Base-by-base conservation (phyloP, 768 basidiomycete species). In the Hericium alpestre region DNA sequence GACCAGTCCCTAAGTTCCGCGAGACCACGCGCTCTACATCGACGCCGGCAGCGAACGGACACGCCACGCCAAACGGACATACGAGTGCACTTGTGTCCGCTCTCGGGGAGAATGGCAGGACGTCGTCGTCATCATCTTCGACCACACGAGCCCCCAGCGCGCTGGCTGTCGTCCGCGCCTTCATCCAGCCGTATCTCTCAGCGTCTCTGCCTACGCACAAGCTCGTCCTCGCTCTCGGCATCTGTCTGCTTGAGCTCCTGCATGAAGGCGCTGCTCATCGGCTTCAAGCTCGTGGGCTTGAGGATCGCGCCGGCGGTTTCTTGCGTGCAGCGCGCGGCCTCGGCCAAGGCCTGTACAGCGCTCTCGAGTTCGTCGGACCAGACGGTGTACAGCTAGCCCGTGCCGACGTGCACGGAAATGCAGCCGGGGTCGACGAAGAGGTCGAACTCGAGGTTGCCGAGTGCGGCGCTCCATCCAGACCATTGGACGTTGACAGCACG, bases 371-470 rank as follows among this genome's bases (percentile, higher is more conserved):
- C 76, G 56, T 82, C 83, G 4, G 82, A 79, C 88, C 88, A 90
- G 64, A 90, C 66, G 53, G 80, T 85, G 65, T 81, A 67, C 56
- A 81, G 74, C 65, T 77, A 74, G 55, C 72, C 67, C 54, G 67
- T 73, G 54, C 75, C 76, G 65, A 78, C 74, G 59, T 85, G 86
- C 60, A 87, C 72, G 58, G 84, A 83, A 61, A 91, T 80, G 66
- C 80, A 82, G 59, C 87, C 88, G 60, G 89, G 89, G 68, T 90
- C 86, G 63, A 89, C 79, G 70, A 87, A 85, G 59, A 91, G 77
- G 69, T 90, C 88, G 65, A 90, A 83, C 71, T 86, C 84, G 57
- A 73, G 71, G 62, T 79, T 76, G 11, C 88, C 87, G 48, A 90
- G 79, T 57, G 78, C 73, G 50, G 76, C 63, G 54, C 89, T 86